Evolutionary conservation across 1,284 basidiomycete species (phyloP), one percentile per base, ranked within the genome.

Genomic region (Heterobasidion occidentale): DNA sequence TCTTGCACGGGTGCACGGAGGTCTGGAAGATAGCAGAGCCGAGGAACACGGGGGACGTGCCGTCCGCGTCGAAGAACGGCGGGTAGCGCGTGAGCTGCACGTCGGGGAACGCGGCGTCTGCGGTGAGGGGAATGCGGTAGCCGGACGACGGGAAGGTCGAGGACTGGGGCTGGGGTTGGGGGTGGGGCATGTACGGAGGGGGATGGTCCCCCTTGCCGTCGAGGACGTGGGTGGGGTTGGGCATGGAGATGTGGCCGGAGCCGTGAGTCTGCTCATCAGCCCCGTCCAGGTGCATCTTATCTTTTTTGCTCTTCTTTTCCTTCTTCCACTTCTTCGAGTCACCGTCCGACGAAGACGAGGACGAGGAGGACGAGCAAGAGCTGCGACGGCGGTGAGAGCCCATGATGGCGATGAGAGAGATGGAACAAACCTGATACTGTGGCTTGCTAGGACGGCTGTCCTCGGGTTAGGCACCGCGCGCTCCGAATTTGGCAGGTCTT

Each of bases 1-100:
- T 80, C 73, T 91, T 91, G 78, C 89, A 90, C 8, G 88, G 88
- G 60, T 91, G 88, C 2, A 90, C 85, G 0, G 83, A 79, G 63
- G 74, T 74, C 49, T 74, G 72, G 63, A 88, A 75, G 50, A 90
- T 70, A 15, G 86, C 88, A 11, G 85, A 88, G 27, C 88, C 89
- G 38, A 91, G 61, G 71, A 77, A 91, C 59, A 90, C 65, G 9
- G 86, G 83, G 12, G 75, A 78, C 17, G 49, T 55, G 9, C 80
- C 78, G 64, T 84, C 80, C 3, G 71, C 66, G 64, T 89, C 86
- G 53, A 67, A 63, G 62, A 74, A 79, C 9, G 78, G 76, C 1
- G 83, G 76, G 5, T 56, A 68, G 33, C 77, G 80, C 51, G 76
- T 66, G 59, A 76, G 71, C 2, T 70, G 52, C 0, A 57, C 27